Base-by-base conservation (phyloP, 2,329 filamentous ascomycete genomes). In the Trichoderma endophyticum region DNA sequence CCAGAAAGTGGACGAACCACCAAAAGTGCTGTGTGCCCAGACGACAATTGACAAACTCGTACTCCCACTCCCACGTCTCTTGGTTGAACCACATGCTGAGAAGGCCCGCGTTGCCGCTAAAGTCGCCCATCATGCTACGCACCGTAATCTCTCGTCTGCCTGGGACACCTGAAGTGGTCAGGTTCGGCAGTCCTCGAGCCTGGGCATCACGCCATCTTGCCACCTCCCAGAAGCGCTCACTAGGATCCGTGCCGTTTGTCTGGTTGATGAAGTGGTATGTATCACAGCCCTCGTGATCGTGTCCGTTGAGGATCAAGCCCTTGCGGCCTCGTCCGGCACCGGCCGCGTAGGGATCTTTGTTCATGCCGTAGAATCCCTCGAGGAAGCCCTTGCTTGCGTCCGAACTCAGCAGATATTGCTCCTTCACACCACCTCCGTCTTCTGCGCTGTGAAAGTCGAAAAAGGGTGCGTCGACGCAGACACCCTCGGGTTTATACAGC, bases 101-200 rank as follows among this genome's bases (percentile, higher is more conserved):
- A 56, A 99, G 85, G 0, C 94, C 96, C 0, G 94, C 94, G 79
- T 98, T 96, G 24, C 96, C 96, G n/a, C 90, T 91, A 81, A 92
- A 99, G 71, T 93, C 93, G 71, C 96, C 96, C 96, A 99, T 99
- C 94, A 99, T 98, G 81, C 94, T 97, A 72, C 95, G 90, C 2
- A 99, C 92, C 0, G 96, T 99, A 75, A 98, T 90, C 82, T 99
- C 96, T 32, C 95, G 87, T 6, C 98, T 84, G 0, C 92, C 92
- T 0, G 92, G 89, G 3, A 88, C 2, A 81, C 76, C 80, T 78
- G 8, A 80, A 82, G 56, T 21, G 12, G 51, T 39, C 48, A 69
- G 34, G 26, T 39, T 48, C 1, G 84, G 78, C 26, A 90, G 73
- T 73, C 81, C 79, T 14, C 80, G 78, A 6, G 77, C 75, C 12